These are phyloP conservation scores for Patellifolia procumbens DNA, from an alignment of 179 eudicot species.

Conservation along the genomic window DNA sequence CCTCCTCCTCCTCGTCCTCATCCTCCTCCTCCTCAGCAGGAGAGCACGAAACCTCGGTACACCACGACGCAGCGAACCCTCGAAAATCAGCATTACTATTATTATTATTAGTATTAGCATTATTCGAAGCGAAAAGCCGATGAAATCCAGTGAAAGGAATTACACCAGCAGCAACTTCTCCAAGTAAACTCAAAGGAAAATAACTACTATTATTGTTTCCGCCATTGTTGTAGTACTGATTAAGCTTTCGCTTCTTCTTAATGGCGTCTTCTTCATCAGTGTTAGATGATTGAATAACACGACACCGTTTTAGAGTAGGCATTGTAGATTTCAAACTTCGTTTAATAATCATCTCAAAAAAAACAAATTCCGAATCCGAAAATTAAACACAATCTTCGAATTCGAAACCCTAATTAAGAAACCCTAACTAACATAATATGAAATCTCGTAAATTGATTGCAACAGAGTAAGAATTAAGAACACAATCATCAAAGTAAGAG, in stretches of 20 bases:
- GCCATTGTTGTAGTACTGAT: constrained; percentile 15
- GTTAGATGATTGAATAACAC: constrained; percentile 48
- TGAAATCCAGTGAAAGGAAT: constrained; percentile 54
- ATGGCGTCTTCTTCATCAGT: constrained; percentile 54
- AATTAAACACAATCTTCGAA: constrained; percentile 22
- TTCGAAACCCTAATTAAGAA: constrained; percentile 22
- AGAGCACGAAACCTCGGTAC: constrained; percentile 37
- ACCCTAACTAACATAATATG: constrained; percentile 32
- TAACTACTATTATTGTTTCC: constrained; percentile 17
- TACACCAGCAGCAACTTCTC: constrained; percentile 70
- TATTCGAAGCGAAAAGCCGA: constrained; percentile 23
- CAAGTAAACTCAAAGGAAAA: constrained; percentile 63
- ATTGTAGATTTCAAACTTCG: constrained; percentile 84
- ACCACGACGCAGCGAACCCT: constrained; percentile 33
- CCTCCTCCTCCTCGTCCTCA: constrained; percentile 28
- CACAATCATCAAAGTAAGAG: neutral
- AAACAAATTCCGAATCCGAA: constrained; percentile 19
- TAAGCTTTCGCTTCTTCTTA: constrained; percentile 44
- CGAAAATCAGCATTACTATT: constrained; percentile 24
- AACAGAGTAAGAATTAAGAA: constrained; percentile 23
- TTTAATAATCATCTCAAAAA: constrained; percentile 76
- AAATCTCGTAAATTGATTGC: neutral
- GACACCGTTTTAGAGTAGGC: constrained; percentile 81
- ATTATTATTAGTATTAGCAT: too few species aligned
- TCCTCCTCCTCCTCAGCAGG: constrained; percentile 30